Conservation (phyloP, 176 grass and related monocot genomes). For the Tuctoria greenei region DNA sequence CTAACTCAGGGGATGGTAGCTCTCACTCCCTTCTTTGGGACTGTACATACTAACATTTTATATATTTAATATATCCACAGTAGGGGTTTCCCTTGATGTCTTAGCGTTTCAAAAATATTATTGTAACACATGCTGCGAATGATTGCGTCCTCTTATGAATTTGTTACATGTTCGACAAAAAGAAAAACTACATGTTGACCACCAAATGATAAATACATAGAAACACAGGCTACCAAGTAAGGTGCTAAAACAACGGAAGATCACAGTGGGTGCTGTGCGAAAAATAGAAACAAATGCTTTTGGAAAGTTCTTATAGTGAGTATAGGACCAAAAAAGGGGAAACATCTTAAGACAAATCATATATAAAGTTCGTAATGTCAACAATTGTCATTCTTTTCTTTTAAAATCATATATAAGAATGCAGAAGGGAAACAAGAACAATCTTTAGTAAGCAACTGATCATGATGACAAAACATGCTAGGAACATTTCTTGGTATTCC, state of each 20-base stretch:
- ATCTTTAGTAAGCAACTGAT: background rate
- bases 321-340: background rate
- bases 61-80: no score
- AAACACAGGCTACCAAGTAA: background rate
- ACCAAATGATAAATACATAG: conserved; percentile 1
- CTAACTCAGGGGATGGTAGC: no score
- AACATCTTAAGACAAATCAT: background rate
- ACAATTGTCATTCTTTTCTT: background rate
- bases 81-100: no score
- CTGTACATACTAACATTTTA: no score
- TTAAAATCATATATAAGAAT: background rate
- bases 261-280: background rate
- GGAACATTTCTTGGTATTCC: background rate
- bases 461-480: background rate
- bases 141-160: background rate
- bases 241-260: background rate
- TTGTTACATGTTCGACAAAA: background rate
- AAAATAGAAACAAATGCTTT: background rate
- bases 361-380: background rate
- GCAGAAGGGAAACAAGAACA: background rate
- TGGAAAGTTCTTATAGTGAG: background rate
- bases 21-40: no score
- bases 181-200: background rate
- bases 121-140: background rate
- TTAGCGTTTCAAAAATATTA: no score